A percentile compares a stretch with the other conserved stretches of the same genome.
Conservation (phyloP, 257 asterid genomes). For the Solanum pimpinellifolium region DNA sequence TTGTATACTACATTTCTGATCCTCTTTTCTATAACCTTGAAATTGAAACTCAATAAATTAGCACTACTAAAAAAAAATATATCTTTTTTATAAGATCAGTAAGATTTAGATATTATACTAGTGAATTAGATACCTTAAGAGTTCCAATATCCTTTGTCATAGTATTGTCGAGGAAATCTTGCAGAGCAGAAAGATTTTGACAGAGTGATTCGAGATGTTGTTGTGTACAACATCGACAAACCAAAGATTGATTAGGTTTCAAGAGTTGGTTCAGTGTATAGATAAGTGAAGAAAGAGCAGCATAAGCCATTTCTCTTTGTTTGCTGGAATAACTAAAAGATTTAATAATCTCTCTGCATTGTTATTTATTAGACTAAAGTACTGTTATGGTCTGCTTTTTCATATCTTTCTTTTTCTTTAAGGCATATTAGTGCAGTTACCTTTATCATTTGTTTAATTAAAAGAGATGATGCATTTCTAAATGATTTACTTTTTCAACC, state of each 20-base stretch:
- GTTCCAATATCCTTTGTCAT: not conserved
- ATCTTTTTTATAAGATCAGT: no score
- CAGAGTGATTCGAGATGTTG: not conserved
- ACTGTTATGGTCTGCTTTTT: no score
- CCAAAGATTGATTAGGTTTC: not conserved
- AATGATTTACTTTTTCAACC: constrained; percentile 24
- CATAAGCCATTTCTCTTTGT: constrained; percentile 4
- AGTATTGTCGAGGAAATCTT: not conserved
- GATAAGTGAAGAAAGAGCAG: constrained; percentile 18
- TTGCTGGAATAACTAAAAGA: no score
- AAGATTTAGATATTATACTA: no score
- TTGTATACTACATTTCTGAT: not conserved
- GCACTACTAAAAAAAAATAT: no score
- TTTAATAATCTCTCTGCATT: no score
- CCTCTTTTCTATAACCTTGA: not conserved
- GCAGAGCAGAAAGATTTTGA: not conserved
- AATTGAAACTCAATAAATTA: no score
- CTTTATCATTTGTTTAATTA: no score
- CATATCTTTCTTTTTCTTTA: no score
- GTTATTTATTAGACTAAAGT: no score
- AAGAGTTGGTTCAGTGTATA: constrained; percentile 1
- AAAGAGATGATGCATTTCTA: no score
- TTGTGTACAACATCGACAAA: not conserved
- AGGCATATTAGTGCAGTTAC: no score
- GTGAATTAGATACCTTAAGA: not conserved